Base-by-base conservation (phyloP, 257 asterid species). In the Solanum pimpinellifolium region DNA sequence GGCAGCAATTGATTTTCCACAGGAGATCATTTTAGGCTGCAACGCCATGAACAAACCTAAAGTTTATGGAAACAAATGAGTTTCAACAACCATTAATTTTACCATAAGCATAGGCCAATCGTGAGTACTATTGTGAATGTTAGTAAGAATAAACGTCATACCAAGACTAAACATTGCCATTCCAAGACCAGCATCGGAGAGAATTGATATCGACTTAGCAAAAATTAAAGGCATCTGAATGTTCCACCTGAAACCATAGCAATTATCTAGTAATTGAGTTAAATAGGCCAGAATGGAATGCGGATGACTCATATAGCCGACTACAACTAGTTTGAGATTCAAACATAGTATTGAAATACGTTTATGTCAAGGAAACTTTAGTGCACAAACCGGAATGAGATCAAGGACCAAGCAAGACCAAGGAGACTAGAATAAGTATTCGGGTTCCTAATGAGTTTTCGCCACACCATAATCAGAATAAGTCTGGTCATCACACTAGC, bases 161-260 rank as follows among this genome's bases (percentile, higher is more conserved):
- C 97, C 97, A 16, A 94, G 96, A 88, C 97, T 94, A 87, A 94
- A 94, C 97, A 94, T 94, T 4, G 97, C 97, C 97, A 94, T 94
- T 83, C 97, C 97, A 70, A 94, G 96, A 73, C 97, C 97, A 18
- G 97, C 97, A 88, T 94, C 97, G 10, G 97, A 94, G 42, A 94
- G 47, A 78, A 94, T 93, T 15, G 95, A 76, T 31, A 94, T 94
- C 3, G 97, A 94, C 25, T 93, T 91, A 1, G 94, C 95, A 5
- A 94, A 74, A 5, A 94, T 92, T 4, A 92, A 92, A 13, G 97
- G 97, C 97, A 94, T 94, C 87, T 86, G 90, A 8, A 94, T 94
- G n/a, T 92, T 91, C 97, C 97, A 94, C 91, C 96, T 94, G 56
- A 87, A 87, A 85, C 15, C 84, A 35, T 84, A 35, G 74, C 4